Percentiles rank a stretch among this genome's conserved stretches.
Evolutionary conservation across 495 filamentous ascomycete species (phyloP).

Genomic region (Chaetomium tenue): DNA sequence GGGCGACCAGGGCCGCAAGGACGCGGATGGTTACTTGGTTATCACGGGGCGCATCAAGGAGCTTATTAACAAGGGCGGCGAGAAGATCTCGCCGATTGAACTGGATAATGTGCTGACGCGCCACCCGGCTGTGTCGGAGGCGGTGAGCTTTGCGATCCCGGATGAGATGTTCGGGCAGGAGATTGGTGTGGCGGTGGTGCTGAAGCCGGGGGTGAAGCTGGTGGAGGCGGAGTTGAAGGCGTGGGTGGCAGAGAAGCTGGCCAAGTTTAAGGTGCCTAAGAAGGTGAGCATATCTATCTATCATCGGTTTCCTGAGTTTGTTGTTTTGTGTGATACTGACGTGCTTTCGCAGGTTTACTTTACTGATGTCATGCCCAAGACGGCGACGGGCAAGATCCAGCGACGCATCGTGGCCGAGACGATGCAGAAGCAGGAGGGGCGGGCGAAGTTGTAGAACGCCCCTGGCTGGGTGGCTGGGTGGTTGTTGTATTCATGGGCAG

Average conservation of each 20-base stretch:
- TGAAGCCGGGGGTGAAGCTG: constrained; percentile 59
- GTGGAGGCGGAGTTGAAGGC: constrained; percentile 57
- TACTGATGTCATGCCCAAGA: constrained; percentile 79
- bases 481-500: too few relatives aligned
- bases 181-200: constrained; percentile 70
- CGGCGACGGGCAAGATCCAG: constrained; percentile 86
- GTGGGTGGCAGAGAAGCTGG: constrained; percentile 65
- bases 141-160: constrained; percentile 74
- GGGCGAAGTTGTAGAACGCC: constrained; percentile 41
- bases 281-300: constrained; percentile 48
- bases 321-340: not conserved
- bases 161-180: constrained; percentile 81
- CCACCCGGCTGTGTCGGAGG: constrained; percentile 68
- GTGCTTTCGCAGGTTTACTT: constrained; percentile 62
- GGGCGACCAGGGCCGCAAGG: constrained; percentile 76
- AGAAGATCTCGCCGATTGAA: constrained; percentile 83
- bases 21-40: constrained; percentile 69
- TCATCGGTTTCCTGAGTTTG: not conserved
- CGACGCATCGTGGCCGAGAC: constrained; percentile 74
- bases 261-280: constrained; percentile 84
- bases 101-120: constrained; percentile 72
- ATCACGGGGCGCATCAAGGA: constrained; percentile 83
- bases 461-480: too few relatives aligned
- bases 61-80: constrained; percentile 79
- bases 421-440: constrained; percentile 61